Evolutionary conservation across 306 rosid genomes (phyloP), one percentile per base, ranked within the genome.

Genomic region (Quercus alba): DNA sequence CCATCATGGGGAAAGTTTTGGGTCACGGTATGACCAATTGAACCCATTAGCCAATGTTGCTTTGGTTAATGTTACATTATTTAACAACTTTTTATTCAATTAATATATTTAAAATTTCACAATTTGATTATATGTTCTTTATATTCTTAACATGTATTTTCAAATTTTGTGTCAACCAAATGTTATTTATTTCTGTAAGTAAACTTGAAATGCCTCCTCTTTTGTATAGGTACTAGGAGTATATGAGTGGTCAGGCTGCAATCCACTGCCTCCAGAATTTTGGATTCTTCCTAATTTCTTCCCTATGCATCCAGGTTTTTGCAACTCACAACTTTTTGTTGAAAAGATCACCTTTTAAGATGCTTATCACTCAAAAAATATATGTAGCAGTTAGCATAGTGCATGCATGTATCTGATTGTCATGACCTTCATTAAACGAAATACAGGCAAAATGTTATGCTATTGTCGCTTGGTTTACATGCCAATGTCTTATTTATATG

Each of bases 1-100:
- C 89, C 94, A 21, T 92, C 94, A 0, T 92, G 97, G 97, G 97
- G 97, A 71, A 92, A 90, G 80, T 85, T 92, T 19, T 90, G 94
- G 97, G 85, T 87, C 59, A 56, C 92, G 57, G 91, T 91, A 82
- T 73, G 44, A 19, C 52, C 31, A 21, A 25, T 3, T 35, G 28
- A 19, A n/a, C 49, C 23, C 9, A 41, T 18, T 41, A 8, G 54
- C 17, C 54, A 10, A 49, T 49, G 54, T 49, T 49, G 17, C 46
- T 41, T 41, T 41, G 46, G 11, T 41, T 8, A 41, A 41, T 41
- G 46, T 41, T 41, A 41, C 11, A 7, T 2, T 8, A 41, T 3
- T 41, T 7, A 41, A 41, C 8, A 2, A 41, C 3, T 41, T 41
- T 41, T 41, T 8, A 2, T 41, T 41, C 46, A 8, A 41, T 41